Evolutionary conservation across 1,139 yeast species (phyloP).

Genomic region (Arxiozyma telluris): DNA sequence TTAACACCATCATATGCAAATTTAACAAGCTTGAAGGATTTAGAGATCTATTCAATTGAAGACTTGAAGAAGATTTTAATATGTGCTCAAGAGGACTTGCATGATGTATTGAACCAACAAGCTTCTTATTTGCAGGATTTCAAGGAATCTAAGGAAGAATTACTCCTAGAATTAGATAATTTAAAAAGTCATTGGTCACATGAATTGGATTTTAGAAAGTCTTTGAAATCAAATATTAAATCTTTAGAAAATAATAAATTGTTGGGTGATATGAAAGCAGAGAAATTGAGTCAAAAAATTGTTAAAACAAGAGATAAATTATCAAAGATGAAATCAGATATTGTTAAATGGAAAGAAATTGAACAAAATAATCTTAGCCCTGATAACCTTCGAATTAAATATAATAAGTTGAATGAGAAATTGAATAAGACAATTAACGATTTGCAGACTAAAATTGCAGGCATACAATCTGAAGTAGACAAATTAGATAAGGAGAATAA

Average conservation of each 20-base stretch:
- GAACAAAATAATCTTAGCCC: constrained; percentile 16
- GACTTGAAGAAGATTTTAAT: constrained; percentile 28
- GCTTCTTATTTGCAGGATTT: constrained; percentile 22
- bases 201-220: constrained; percentile 26
- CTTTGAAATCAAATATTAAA: constrained; percentile 27
- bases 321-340: constrained; percentile 24
- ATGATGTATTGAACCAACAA: constrained; percentile 26
- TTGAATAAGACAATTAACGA: constrained; percentile 9
- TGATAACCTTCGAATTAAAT: constrained; percentile 12
- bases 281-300: constrained; percentile 23
- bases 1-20: constrained; percentile 19
- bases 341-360: constrained; percentile 10
- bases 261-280: constrained; percentile 25
- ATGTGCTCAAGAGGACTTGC: constrained; percentile 29
- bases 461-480: constrained; percentile 15
- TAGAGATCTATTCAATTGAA: constrained; percentile 25
- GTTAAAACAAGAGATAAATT: constrained; percentile 17
- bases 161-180: constrained; percentile 25
- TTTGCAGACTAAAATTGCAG: constrained; percentile 8
- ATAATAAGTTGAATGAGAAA: constrained; percentile 7
- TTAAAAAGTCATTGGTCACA: constrained; percentile 28
- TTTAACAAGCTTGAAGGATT: constrained; percentile 22
- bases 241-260: constrained; percentile 28
- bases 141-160: constrained; percentile 22
- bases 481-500: constrained; percentile 20